Evolutionary conservation across 345 rosid genomes (phyloP).

Genomic region (Lepidium didymum): DNA sequence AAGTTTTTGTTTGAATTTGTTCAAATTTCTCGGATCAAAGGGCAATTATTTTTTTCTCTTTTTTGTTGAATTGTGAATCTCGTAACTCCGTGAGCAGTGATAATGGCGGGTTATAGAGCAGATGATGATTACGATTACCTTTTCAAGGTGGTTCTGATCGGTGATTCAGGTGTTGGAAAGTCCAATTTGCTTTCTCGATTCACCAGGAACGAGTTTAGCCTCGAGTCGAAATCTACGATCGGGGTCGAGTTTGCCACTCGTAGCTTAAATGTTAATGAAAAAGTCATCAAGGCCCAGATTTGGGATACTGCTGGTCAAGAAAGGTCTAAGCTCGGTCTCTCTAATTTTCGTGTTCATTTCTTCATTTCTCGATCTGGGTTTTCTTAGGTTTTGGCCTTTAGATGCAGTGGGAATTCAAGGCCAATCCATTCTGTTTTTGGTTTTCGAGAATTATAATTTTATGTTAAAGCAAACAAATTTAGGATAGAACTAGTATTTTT

Average conservation of each 20-base stretch:
- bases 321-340: conserved; percentile 33
- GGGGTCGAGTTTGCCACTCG: conserved; percentile 98
- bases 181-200: conserved; percentile 88
- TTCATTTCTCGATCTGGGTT: conserved; percentile 2
- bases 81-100: background rate
- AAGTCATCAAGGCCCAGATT: conserved; percentile 94
- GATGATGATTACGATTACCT: conserved; percentile 96
- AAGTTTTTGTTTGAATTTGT: background rate
- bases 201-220: conserved; percentile 90
- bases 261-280: conserved; percentile 74
- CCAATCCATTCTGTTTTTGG: background rate
- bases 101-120: conserved; percentile 85
- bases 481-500: background rate
- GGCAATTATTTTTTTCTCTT: background rate
- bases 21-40: background rate
- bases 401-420: background rate
- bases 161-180: conserved; percentile 93
- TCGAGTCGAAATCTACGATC: conserved; percentile 87
- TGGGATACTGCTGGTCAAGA: conserved; percentile 99
- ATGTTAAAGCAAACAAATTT: background rate
- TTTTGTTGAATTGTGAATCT: background rate
- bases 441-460: background rate
- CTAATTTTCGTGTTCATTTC: conserved; percentile 16
- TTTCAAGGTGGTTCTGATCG: conserved; percentile 81
- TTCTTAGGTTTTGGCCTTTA: background rate